These are phyloP conservation scores for Metarhizium brunneum DNA, from an alignment of 2,329 filamentous ascomycete genomes.

Conservation along the genomic window DNA sequence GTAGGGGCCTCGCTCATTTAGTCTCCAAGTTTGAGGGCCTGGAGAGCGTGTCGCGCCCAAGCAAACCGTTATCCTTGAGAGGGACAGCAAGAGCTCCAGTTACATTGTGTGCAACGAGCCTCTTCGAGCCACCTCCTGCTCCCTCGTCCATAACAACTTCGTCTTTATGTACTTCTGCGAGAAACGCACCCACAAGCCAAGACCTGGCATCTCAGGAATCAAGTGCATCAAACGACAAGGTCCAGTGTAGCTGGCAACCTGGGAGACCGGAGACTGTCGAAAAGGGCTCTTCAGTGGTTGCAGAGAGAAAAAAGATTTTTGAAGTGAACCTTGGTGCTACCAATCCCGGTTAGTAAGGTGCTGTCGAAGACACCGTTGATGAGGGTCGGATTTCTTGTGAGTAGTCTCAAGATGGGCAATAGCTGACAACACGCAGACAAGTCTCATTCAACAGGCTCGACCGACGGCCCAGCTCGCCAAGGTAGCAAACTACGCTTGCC, in stretches of 20 bases:
- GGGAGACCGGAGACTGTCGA: not conserved
- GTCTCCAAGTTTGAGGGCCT: conserved; percentile 27
- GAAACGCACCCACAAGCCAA: not conserved
- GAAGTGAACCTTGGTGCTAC: conserved; percentile 7
- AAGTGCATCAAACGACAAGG: not conserved
- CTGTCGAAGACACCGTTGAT: not conserved
- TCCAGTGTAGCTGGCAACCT: not conserved
- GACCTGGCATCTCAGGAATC: not conserved
- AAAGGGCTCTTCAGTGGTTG: conserved; percentile 11
- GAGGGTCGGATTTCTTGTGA: not conserved
- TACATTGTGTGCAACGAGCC: not conserved
- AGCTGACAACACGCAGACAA: not conserved
- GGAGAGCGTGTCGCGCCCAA: conserved; percentile 11
- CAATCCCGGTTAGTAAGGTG: not conserved
- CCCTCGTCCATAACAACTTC: not conserved
- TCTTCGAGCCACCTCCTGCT: conserved; percentile 1
- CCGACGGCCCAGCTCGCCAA: not conserved
- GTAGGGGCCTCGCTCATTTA: conserved; percentile 18
- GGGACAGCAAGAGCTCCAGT: not conserved
- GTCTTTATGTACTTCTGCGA: not conserved
- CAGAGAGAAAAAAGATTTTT: conserved; percentile 15
- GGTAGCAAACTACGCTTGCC: not conserved
- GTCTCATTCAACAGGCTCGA: not conserved
- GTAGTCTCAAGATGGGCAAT: not conserved
- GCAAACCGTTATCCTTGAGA: not conserved